phyloP scores from a whole-genome alignment of 108 stramenopile genomes.

The Licmophora abbreviata region DNA sequence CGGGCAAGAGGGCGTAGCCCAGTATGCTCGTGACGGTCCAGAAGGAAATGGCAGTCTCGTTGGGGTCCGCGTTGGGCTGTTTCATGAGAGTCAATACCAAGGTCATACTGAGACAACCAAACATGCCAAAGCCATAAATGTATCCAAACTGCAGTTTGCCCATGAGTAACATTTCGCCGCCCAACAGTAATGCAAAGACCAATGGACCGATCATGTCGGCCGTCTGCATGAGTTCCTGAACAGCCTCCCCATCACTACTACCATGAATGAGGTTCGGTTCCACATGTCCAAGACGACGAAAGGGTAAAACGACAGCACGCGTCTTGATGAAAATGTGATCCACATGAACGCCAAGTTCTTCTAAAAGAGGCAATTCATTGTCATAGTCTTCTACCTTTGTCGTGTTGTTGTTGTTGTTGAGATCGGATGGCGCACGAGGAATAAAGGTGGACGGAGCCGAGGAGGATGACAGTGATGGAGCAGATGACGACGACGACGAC shows the following conservation, averaged over 20 bases:
- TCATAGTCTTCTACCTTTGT: constrained; percentile 55
- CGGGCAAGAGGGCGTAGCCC: constrained; percentile 96
- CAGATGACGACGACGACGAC: no score
- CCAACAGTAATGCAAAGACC: constrained; percentile 81
- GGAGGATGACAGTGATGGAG: no score
- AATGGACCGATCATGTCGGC: constrained; percentile 96
- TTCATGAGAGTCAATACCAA: constrained; percentile 91
- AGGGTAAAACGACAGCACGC: constrained; percentile 76
- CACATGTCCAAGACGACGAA: constrained; percentile 29
- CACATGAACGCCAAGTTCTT: constrained; percentile 96
- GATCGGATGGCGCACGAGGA: no score
- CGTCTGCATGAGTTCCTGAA: no score
- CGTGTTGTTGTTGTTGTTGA: no score
- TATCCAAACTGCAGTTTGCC: constrained; percentile 97
- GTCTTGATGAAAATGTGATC: constrained; percentile 93
- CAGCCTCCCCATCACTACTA: no score
- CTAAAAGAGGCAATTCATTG: constrained; percentile 95
- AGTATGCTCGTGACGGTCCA: constrained; percentile 87
- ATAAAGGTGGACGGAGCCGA: no score
- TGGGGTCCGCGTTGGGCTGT: no score
- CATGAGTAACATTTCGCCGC: constrained; percentile 83
- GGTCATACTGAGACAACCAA: constrained; percentile 93
- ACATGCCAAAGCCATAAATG: constrained; percentile 94
- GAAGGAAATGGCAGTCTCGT: constrained; percentile 54
- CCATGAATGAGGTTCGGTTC: constrained; percentile 27